Evolutionary conservation across 345 rosid species (phyloP).

Genomic region (Aurinia saxatilis): DNA sequence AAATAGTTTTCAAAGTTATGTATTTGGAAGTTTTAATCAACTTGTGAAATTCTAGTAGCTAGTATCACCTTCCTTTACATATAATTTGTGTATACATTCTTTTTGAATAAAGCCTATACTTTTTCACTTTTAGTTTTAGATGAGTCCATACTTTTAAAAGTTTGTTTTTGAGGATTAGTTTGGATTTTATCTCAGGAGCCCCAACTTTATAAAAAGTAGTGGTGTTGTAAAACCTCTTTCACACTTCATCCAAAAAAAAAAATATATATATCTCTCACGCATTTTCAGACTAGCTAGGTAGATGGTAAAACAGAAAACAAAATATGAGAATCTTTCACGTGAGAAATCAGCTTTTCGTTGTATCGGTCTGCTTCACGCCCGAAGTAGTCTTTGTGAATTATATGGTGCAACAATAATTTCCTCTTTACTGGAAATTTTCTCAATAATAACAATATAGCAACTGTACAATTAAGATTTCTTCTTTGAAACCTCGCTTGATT

Average conservation of each 20-base stretch:
- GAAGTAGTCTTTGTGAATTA: background rate
- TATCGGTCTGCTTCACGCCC: background rate
- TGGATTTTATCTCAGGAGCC: background rate
- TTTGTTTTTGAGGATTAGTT: background rate
- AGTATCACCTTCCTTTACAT: too few relatives aligned
- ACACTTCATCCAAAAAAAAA: too few relatives aligned
- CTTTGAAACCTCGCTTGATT: background rate
- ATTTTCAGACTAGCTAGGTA: background rate
- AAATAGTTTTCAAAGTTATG: too few relatives aligned
- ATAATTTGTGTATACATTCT: too few relatives aligned
- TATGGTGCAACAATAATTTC: background rate
- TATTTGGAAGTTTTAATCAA: too few relatives aligned
- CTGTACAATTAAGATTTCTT: background rate
- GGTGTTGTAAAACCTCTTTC: background rate
- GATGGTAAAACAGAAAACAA: background rate
- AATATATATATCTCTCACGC: background rate
- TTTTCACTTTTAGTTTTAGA: too few relatives aligned
- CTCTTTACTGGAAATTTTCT: background rate
- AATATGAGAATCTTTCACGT: conserved; percentile 17
- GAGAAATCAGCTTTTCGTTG: conserved; percentile 4
- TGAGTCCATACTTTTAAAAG: too few relatives aligned
- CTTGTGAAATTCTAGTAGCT: too few relatives aligned
- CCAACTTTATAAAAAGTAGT: background rate
- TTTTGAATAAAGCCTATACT: too few relatives aligned
- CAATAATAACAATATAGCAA: background rate